These are phyloP conservation scores for Talaromyces verruculosus DNA, from an alignment of 2,329 filamentous ascomycete genomes.

Conservation along the genomic window DNA sequence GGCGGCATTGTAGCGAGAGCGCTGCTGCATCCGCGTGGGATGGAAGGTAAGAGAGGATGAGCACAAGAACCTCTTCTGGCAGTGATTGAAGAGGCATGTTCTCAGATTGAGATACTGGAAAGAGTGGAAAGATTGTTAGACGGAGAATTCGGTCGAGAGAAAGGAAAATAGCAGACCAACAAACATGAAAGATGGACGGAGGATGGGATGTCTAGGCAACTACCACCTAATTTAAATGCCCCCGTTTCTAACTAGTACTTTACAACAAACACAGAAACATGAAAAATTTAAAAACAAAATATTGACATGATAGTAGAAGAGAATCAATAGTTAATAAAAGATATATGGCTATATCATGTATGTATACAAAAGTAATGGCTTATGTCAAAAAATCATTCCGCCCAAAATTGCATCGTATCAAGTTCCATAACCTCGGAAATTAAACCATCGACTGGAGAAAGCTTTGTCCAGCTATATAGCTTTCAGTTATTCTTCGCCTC, in stretches of 20 bases:
- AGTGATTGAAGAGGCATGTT: not conserved
- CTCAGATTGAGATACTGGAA: not conserved
- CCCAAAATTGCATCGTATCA: not conserved
- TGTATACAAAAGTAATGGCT: not conserved
- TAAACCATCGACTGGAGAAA: not conserved
- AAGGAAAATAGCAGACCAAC: not conserved
- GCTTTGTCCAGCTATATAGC: too few relatives aligned
- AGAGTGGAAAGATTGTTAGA: not conserved
- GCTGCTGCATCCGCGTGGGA: not conserved
- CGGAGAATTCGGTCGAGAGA: not conserved
- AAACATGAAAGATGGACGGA: not conserved
- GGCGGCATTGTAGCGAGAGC: not conserved
- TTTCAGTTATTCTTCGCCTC: slow-evolving; percentile 1
- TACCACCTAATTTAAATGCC: not conserved
- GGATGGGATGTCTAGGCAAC: not conserved
- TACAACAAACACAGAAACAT: not conserved
- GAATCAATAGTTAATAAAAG: not conserved
- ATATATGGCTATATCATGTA: not conserved
- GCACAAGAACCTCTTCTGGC: not conserved
- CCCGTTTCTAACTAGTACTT: not conserved
- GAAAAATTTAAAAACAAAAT: not conserved
- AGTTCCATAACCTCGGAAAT: not conserved
- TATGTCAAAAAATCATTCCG: not conserved
- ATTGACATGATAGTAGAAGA: not conserved
- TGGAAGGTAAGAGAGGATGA: not conserved